Evolutionary conservation across 176 grass and related monocot species (phyloP).

Genomic region (Thalia dealbata): DNA sequence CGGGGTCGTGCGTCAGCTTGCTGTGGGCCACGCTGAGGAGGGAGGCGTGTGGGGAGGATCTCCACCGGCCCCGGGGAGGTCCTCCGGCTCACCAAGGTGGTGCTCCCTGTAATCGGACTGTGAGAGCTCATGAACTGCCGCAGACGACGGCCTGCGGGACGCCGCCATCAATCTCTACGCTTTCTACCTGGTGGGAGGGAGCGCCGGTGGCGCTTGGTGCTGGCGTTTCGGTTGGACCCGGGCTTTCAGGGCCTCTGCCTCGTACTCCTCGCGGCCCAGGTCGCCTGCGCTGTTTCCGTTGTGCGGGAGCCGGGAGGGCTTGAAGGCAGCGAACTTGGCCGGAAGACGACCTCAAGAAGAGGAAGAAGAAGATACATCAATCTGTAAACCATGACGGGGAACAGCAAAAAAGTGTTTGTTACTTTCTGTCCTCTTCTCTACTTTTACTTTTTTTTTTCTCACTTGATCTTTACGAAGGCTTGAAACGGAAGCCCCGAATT

Average conservation of each 20-base stretch:
- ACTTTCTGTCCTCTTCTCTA: too few species aligned
- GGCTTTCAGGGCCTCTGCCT: slow-evolving; percentile 13
- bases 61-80: slow-evolving; percentile 19
- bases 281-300: neutral
- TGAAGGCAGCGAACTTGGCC: slow-evolving; percentile 15
- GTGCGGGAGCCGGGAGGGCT: neutral
- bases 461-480: neutral
- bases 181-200: slow-evolving; percentile 15
- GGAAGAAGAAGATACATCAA: neutral
- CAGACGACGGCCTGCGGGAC: slow-evolving; percentile 22
- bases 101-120: slow-evolving; percentile 20
- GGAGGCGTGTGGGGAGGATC: slow-evolving; percentile 15
- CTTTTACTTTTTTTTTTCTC: too few species aligned
- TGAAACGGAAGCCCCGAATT: neutral
- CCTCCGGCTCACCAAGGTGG: slow-evolving; percentile 2
- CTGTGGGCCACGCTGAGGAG: slow-evolving; percentile 6
- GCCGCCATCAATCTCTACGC: slow-evolving; percentile 15
- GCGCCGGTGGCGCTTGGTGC: slow-evolving; percentile 14
- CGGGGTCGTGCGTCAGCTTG: slow-evolving; percentile 6
- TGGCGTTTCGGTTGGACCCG: slow-evolving; percentile 8
- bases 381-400: neutral
- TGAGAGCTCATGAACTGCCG: slow-evolving; percentile 22
- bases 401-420: too few species aligned
- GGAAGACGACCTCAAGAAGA: neutral
- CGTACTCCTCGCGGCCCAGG: slow-evolving; percentile 19